Conservation (phyloP, 305 asterid species). For the Stenogyne calaminthoides region DNA sequence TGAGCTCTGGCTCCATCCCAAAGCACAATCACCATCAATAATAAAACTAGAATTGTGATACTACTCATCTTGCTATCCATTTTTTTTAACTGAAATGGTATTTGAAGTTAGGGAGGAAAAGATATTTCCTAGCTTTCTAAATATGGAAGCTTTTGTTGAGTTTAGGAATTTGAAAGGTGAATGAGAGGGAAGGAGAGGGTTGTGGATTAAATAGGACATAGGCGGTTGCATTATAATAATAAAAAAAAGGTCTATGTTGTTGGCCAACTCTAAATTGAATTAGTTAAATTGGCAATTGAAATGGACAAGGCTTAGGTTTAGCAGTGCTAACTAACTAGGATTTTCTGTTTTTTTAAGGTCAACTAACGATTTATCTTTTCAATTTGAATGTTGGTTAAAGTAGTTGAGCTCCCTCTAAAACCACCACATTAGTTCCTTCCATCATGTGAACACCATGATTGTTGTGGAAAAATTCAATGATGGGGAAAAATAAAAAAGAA, state of each 20-base stretch:
- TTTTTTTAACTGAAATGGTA: not conserved
- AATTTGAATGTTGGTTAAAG: slow-evolving; percentile 41
- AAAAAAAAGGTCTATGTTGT: slow-evolving; percentile 34
- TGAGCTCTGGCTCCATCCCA: slow-evolving; percentile 49
- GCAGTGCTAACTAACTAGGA: slow-evolving; percentile 35
- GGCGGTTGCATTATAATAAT: not conserved
- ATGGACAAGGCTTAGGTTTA: not conserved
- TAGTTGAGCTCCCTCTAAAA: slow-evolving; percentile 65
- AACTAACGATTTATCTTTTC: slow-evolving; percentile 9
- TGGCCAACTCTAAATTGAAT: slow-evolving; percentile 43
- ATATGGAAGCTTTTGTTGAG: not conserved
- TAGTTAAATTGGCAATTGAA: not conserved
- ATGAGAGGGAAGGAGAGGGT: not conserved
- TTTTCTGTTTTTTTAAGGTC: slow-evolving; percentile 10
- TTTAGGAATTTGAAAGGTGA: slow-evolving; percentile 6
- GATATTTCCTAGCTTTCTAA: not conserved
- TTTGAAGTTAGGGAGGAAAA: not conserved
- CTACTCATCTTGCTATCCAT: slow-evolving; percentile 41
- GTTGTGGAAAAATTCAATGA: too few species aligned
- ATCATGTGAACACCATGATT: not conserved
- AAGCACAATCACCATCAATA: slow-evolving; percentile 21
- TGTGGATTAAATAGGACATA: slow-evolving; percentile 29
- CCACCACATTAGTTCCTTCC: slow-evolving; percentile 25
- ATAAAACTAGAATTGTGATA: slow-evolving; percentile 22
- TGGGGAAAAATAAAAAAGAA: too few species aligned